phyloP scores from a whole-genome alignment of 2,329 filamentous ascomycete genomes.

The Curvularia hawaiiensis region DNA sequence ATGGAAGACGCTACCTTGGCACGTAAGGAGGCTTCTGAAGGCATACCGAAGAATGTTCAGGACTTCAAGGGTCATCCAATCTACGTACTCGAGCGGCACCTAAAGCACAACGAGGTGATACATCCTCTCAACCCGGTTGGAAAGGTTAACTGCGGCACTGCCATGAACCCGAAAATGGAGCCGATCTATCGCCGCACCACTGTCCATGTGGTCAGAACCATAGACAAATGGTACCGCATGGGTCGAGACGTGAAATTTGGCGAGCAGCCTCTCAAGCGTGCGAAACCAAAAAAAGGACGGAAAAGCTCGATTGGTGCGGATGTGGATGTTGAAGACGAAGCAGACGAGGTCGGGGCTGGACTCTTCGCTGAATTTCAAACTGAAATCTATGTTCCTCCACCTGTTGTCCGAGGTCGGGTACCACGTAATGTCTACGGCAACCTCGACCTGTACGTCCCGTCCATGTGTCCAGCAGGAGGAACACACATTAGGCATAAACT shows the following conservation, averaged over 20 bases:
- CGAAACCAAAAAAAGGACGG: constrained; percentile 44
- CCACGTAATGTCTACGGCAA: constrained; percentile 67
- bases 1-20: constrained; percentile 80
- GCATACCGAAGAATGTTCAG: constrained; percentile 81
- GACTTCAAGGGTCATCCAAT: constrained; percentile 85
- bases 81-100: constrained; percentile 79
- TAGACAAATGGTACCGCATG: constrained; percentile 88
- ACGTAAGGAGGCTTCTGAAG: constrained; percentile 72
- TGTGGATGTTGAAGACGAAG: constrained; percentile 42
- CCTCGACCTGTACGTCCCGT: constrained; percentile 66
- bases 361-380: constrained; percentile 68
- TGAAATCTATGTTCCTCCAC: constrained; percentile 73
- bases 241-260: constrained; percentile 76
- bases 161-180: constrained; percentile 67
- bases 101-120: constrained; percentile 83
- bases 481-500: constrained; percentile 61
- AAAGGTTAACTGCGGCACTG: constrained; percentile 71
- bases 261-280: constrained; percentile 81
- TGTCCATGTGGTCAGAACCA: constrained; percentile 76
- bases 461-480: constrained; percentile 67
- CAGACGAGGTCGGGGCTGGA: constrained; percentile 55
- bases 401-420: constrained; percentile 74
- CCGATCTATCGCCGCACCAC: constrained; percentile 82
- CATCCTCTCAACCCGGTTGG: constrained; percentile 74
- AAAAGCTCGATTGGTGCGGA: constrained; percentile 33